Conservation (phyloP, 768 basidiomycete species). For the Lactifluus piperatus region DNA sequence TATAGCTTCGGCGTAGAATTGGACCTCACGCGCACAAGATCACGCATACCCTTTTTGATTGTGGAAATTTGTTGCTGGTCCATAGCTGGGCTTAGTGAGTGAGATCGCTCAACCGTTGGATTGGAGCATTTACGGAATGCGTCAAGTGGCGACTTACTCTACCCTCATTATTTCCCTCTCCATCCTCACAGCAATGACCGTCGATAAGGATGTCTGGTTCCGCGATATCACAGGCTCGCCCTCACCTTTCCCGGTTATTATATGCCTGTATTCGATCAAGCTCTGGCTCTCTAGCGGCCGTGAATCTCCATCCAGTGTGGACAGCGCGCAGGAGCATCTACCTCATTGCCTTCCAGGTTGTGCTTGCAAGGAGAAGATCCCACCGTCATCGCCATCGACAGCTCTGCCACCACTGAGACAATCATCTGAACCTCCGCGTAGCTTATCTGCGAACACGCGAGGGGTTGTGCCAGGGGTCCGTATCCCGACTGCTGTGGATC, state of each 20-base stretch:
- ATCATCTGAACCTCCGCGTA: not conserved
- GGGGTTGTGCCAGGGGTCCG: slow-evolving; percentile 18
- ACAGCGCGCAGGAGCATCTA: not conserved
- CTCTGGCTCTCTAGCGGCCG: slow-evolving; percentile 1
- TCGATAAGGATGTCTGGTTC: slow-evolving; percentile 21
- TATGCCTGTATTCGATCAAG: slow-evolving; percentile 3
- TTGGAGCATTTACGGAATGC: not conserved
- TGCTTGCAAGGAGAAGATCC: slow-evolving; percentile 14
- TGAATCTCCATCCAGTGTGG: not conserved
- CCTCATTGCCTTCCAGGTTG: slow-evolving; percentile 18
- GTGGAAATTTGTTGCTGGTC: slow-evolving; percentile 17
- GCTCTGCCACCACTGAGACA: slow-evolving; percentile 15
- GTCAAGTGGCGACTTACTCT: slow-evolving; percentile 13
- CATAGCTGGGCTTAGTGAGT: slow-evolving; percentile 15
- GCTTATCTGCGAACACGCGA: not conserved
- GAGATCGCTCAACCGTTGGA: not conserved
- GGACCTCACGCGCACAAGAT: not conserved
- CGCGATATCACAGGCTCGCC: slow-evolving; percentile 19
- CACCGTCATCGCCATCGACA: slow-evolving; percentile 13
- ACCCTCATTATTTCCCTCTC: slow-evolving; percentile 3
- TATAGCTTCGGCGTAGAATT: slow-evolving; percentile 8
- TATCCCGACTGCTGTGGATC: slow-evolving; percentile 18
- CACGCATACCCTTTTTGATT: slow-evolving; percentile 3
- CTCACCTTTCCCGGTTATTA: slow-evolving; percentile 16
- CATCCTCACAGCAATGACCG: slow-evolving; percentile 10